Base-by-base conservation (phyloP, 176 grass and related monocot species). In the Bothriochloa decipiens region DNA sequence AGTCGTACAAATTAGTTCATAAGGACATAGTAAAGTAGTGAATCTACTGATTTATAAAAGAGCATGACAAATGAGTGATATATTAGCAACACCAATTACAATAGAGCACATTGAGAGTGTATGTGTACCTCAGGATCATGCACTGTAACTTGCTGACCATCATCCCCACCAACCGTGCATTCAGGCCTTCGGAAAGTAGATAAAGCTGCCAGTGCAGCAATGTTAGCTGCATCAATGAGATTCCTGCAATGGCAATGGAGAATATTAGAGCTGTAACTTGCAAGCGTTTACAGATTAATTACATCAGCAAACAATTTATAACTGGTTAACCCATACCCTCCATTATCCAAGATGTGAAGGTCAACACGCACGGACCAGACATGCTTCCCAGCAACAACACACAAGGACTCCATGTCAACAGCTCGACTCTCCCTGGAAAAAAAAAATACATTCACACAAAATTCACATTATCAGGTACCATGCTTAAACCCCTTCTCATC, bases 271-370 rank as follows among this genome's bases (percentile, higher is more conserved):
- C 61, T 60, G 63, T 70, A 68, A 57, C 65, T 37, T 55, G 11
- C 4, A 82, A 52, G 11, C 6, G 16, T 26, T 10, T 11, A 36
- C 43, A 58, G 39, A 43, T 55, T 68, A 70, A 72, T 78, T 68
- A 79, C 37, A 82, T 79, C 49, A 40, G 22, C 22, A 40, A 11
- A 52, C 14, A 82, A 85, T 36, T 3, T 66, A 68, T 70, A 65
- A n/a, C 29, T 1, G 80, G 61, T 92, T 65, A 65, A 18, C 17
- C 1, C 87, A 47, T 99, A 96, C 96, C 96, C 96, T 85, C 96
- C 96, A 52, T 99, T 99, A 81, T 99, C 96, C 82, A 99, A 86
- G 78, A 99, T 99, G 62, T 99, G 96, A 88, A 99, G 91, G 53
- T 99, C 96, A 0, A 99, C 93, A 23, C 91, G 93, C 33, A 96